phyloP scores from a whole-genome alignment of 495 filamentous ascomycete species.

The Rostrohypoxylon terebratum region DNA sequence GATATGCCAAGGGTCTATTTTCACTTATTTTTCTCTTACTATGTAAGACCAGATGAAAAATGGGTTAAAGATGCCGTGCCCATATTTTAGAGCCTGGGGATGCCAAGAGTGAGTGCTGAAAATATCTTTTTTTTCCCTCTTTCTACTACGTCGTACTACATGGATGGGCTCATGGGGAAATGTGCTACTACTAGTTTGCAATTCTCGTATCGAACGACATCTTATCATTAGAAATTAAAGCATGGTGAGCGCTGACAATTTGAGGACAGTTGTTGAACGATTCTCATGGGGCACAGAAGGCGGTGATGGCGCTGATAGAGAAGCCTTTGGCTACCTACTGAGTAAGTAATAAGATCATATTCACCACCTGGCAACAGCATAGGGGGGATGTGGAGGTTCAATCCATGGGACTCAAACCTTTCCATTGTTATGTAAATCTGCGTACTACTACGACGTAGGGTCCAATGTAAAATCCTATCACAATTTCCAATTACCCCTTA shows the following conservation, averaged over 20 bases:
- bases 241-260: slow-evolving; percentile 11
- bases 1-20: not conserved
- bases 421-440: slow-evolving; percentile 5
- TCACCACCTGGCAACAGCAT: not conserved
- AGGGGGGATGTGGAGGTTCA: slow-evolving; percentile 3
- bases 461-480: not conserved
- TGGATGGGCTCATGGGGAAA: slow-evolving; percentile 32
- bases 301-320: too few relatives aligned
- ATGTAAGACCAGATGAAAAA: slow-evolving; percentile 26
- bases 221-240: slow-evolving; percentile 22
- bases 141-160: too few relatives aligned
- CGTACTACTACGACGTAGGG: not conserved
- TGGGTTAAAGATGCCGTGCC: slow-evolving; percentile 28
- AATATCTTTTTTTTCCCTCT: not conserved
- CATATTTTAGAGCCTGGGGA: slow-evolving; percentile 30
- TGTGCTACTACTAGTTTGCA: not conserved
- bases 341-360: not conserved
- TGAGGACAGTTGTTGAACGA: not conserved
- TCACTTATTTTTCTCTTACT: not conserved
- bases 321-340: not conserved
- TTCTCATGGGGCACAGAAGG: slow-evolving; percentile 1
- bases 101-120: slow-evolving; percentile 10
- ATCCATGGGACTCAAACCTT: not conserved
- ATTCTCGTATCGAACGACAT: slow-evolving; percentile 33
- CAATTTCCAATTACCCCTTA: slow-evolving; percentile 9